Base-by-base conservation (phyloP, 2,329 filamentous ascomycete species). In the Fusarium tanahbumbuense region DNA sequence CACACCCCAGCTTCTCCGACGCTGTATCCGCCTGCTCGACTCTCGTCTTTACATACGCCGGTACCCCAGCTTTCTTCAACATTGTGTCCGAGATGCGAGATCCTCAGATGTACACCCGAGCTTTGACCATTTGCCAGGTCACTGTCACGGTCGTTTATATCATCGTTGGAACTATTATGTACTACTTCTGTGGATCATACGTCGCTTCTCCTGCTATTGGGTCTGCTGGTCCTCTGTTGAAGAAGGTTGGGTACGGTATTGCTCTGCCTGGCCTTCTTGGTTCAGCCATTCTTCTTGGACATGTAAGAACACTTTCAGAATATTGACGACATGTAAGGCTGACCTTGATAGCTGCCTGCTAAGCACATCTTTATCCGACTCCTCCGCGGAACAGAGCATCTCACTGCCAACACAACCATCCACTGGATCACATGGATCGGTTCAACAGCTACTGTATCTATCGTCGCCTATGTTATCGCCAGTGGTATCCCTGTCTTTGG, bases 161-260 rank as follows among this genome's bases (percentile, higher is more conserved):
- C 8, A 61, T 76, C 3, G 77, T 82, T 7, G 76, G 76, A 9
- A 67, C 77, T 2, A 80, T 84, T 1, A 79, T 85, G 6, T 85
- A 85, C 73, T 80, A 81, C 50, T 85, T 76, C 70, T 83, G 81
- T 66, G 83, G 83, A 1, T 81, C 81, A 0, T 84, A 81, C 54
- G 82, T 85, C 5, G 80, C 83, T 0, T 83, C 82, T 0, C 83
- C 83, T 0, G 82, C 83, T 18, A 78, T 85, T 3, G 83, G 83
- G 6, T 83, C 81, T 6, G 83, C 82, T 3, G 83, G 83, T 8
- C 25, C 52, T 1, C 60, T 73, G 0, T 74, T 83, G 54, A 85
- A 85, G 77, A 84, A 80, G 64, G 70, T 84, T 16, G 77, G 74
- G 50, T 85, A 85, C 46, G 83, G 81, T 2, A 50, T 79, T 2